Evolutionary conservation across 2,329 filamentous ascomycete genomes (phyloP), one percentile per base, ranked within the genome.

Genomic region (Penicillium sp.): DNA sequence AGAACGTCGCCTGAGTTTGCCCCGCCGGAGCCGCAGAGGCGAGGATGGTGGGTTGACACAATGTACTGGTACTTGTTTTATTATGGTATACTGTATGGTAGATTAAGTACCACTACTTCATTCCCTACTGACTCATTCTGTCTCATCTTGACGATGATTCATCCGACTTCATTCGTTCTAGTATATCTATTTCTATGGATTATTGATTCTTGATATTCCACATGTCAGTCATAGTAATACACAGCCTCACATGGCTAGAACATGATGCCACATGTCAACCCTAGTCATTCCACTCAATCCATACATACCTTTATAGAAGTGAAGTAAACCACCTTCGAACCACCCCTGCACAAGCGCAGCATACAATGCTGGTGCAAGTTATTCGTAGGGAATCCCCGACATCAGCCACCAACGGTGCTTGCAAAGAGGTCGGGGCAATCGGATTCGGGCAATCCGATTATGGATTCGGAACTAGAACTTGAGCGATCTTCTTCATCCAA

Each of bases 81-180:
- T 0, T n/a, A 40, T 25, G 21, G 31, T 5, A 13, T 0, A 2
- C 0, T 16, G 2, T 19, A 23, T 40, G 19, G 1, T 19, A 40
- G 0, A 1, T 0, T 2, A 59, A 2, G 61, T 63, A 64, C 45
- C 6, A 0, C 0, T 61, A 62, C 62, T 7, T 48, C 10, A 10
- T 8, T 25, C 13, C 25, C 3, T 53, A 53, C 41, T 67, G 65
- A 67, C 59, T 67, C 65, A 67, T 67, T 54, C 57, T 65, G 64
- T 50, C 61, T 66, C 64, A 65, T 65, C 25, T 51, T 63, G 61
- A 51, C 50, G 15, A 63, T 58, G 51, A 59, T 46, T 57, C 54
- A 53, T 47, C 40, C 33, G 23, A 29, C 34, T 33, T 25, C 25
- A 31, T 27, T 31, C 29, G 31, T 23, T 21, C 25, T 34, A 15